Evolutionary conservation across 1,284 basidiomycete genomes (phyloP).

Genomic region (Gastroboletus turbinatus): DNA sequence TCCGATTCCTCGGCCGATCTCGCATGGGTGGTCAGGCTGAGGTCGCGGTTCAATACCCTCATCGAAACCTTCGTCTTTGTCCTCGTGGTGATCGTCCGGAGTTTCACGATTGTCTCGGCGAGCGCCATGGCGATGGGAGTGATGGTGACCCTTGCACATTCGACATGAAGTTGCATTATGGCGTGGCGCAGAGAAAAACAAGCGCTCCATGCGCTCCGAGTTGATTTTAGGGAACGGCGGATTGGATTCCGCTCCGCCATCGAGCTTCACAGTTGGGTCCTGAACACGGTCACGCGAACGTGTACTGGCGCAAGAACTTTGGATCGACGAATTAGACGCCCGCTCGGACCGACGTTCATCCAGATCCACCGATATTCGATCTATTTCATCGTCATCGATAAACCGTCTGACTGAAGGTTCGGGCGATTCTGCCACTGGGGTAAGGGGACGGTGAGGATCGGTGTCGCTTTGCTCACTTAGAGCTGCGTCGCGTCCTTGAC

Average conservation of each 20-base stretch:
- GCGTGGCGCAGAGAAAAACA: constrained; percentile 78
- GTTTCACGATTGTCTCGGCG: neutral
- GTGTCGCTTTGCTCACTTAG: constrained; percentile 5
- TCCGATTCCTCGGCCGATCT: neutral
- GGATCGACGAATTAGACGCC: constrained; percentile 30
- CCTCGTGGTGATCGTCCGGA: neutral
- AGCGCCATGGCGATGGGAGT: neutral
- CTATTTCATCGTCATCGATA: constrained; percentile 31
- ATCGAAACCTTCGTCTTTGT: constrained; percentile 20
- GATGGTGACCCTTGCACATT: constrained; percentile 53
- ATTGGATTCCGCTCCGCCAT: constrained; percentile 27
- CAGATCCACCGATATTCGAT: constrained; percentile 35
- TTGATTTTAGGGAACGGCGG: constrained; percentile 81
- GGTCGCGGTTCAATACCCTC: constrained; percentile 7
- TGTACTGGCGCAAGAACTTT: constrained; percentile 11
- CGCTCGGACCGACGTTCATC: constrained; percentile 38
- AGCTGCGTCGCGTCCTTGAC: constrained; percentile 37
- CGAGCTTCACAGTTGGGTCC: neutral
- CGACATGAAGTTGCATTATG: constrained; percentile 69
- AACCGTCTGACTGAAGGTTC: constrained; percentile 22
- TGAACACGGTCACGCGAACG: constrained; percentile 3
- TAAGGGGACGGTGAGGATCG: neutral
- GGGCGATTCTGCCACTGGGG: constrained; percentile 2
- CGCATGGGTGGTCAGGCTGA: constrained; percentile 1
- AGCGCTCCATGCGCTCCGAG: constrained; percentile 67